A percentile compares a stretch with the other conserved stretches of the same genome.
Conservation (phyloP, 116 monocot genomes). For the Phalaenopsis hybrid region DNA sequence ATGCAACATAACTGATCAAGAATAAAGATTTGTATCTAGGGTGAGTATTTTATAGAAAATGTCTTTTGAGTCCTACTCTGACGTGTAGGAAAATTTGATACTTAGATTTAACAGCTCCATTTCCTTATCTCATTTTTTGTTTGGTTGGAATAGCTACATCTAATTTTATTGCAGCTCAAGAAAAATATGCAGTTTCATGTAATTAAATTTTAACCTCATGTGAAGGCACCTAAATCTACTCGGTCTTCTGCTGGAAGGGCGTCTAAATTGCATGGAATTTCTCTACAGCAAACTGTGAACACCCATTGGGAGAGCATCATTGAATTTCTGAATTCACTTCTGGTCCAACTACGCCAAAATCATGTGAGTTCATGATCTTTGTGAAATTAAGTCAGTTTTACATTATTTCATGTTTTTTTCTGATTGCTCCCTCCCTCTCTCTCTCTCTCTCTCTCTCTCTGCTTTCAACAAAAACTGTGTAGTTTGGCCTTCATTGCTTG, state of each 20-base stretch:
- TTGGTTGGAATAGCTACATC: background rate
- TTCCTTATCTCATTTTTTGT: background rate
- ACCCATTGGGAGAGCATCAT: slow-evolving; percentile 85
- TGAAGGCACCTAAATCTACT: slow-evolving; percentile 80
- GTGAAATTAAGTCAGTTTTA: background rate
- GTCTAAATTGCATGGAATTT: slow-evolving; percentile 42
- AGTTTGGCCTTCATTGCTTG: background rate
- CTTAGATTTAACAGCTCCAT: background rate
- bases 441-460: background rate
- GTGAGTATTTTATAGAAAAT: background rate
- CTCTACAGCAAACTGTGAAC: slow-evolving; percentile 46
- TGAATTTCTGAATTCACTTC: slow-evolving; percentile 72
- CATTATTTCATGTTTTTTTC: background rate
- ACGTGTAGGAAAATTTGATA: background rate
- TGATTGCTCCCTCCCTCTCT: background rate
- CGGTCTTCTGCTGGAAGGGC: slow-evolving; percentile 37
- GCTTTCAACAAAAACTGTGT: background rate
- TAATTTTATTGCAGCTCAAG: background rate
- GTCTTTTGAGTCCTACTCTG: background rate
- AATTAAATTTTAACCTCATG: slow-evolving; percentile 2
- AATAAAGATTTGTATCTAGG: background rate
- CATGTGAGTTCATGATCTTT: slow-evolving; percentile 50
- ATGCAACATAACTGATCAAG: background rate
- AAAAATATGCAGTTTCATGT: slow-evolving; percentile 1
- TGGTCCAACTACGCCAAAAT: slow-evolving; percentile 54